Percentiles rank a stretch among this genome's conserved stretches.
These are phyloP conservation scores for Desmodesmus armatus DNA, from an alignment of 139 green algal species.

Conservation along the genomic window DNA sequence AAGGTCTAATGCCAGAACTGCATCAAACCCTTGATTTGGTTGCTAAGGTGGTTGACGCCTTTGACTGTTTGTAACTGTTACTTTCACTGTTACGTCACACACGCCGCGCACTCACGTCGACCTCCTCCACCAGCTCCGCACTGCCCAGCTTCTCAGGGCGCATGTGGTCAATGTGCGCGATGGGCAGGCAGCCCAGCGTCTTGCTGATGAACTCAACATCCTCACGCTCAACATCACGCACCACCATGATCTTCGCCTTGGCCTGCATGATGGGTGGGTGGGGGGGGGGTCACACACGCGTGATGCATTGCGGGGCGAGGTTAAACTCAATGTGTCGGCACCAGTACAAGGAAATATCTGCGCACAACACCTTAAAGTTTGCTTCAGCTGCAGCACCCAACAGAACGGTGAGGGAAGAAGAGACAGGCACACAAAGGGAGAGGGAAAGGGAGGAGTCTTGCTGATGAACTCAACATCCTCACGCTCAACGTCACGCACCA, in stretches of 20 bases:
- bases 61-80: too few relatives aligned
- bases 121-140: slow-evolving; percentile 87
- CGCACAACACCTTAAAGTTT: too few relatives aligned
- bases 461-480: slow-evolving; percentile 99
- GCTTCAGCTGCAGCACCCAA: too few relatives aligned
- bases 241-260: slow-evolving; percentile 99
- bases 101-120: slow-evolving; percentile 70
- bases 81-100: too few relatives aligned
- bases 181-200: slow-evolving; percentile 93
- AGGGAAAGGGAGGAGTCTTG: slow-evolving; percentile 62
- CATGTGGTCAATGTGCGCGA: slow-evolving; percentile 97
- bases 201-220: slow-evolving; percentile 99
- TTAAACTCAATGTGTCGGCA: too few relatives aligned
- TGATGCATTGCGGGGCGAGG: too few relatives aligned
- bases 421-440: not conserved
- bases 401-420: too few relatives aligned
- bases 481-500: slow-evolving; percentile 97
- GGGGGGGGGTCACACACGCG: too few relatives aligned
- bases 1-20: too few relatives aligned
- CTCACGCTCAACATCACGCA: slow-evolving; percentile 97
- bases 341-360: too few relatives aligned
- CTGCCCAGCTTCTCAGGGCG: slow-evolving; percentile 94
- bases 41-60: too few relatives aligned
- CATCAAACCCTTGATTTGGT: too few relatives aligned
- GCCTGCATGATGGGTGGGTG: slow-evolving; percentile 76